A percentile compares a stretch with the other conserved stretches of the same genome.
Evolutionary conservation across 2,329 filamentous ascomycete genomes (phyloP).

Genomic region (Sporothrix dimorphospora): DNA sequence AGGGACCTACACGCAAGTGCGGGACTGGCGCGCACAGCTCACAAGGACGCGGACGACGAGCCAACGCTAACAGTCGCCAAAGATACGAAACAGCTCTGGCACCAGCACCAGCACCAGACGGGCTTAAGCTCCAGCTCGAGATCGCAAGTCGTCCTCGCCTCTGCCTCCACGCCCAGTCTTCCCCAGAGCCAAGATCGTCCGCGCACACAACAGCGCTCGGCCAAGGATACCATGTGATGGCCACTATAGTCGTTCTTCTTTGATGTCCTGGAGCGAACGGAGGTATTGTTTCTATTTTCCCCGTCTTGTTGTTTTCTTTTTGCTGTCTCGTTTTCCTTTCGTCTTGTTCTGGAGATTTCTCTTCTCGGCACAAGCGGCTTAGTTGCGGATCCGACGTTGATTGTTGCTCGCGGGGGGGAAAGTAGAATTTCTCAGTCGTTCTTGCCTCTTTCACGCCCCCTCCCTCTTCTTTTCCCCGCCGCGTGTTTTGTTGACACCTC

Average conservation of each 20-base stretch:
- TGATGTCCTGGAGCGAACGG: neutral
- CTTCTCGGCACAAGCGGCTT: slow-evolving; percentile 1
- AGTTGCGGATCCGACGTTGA: slow-evolving; percentile 11
- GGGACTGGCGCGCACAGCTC: no score
- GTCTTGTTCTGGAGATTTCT: neutral
- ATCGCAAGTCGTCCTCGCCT: neutral
- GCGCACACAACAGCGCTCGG: neutral
- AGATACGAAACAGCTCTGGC: neutral
- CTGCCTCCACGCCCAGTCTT: neutral
- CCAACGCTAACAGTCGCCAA: no score
- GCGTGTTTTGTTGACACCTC: neutral
- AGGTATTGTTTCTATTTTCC: neutral
- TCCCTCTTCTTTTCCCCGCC: neutral
- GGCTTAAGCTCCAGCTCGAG: neutral
- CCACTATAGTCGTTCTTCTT: neutral
- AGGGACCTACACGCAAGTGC: no score
- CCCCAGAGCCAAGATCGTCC: neutral
- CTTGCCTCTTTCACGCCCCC: neutral
- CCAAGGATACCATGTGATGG: slow-evolving; percentile 1
- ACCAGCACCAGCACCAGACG: neutral
- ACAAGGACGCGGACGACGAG: neutral
- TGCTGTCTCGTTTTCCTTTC: neutral
- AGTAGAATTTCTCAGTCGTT: neutral
- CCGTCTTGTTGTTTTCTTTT: neutral
- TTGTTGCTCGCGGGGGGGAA: neutral